Percentiles rank a stretch among this genome's conserved stretches.
Evolutionary conservation across 2,329 filamentous ascomycete species (phyloP).

Genomic region (Colletotrichum endophyticum): DNA sequence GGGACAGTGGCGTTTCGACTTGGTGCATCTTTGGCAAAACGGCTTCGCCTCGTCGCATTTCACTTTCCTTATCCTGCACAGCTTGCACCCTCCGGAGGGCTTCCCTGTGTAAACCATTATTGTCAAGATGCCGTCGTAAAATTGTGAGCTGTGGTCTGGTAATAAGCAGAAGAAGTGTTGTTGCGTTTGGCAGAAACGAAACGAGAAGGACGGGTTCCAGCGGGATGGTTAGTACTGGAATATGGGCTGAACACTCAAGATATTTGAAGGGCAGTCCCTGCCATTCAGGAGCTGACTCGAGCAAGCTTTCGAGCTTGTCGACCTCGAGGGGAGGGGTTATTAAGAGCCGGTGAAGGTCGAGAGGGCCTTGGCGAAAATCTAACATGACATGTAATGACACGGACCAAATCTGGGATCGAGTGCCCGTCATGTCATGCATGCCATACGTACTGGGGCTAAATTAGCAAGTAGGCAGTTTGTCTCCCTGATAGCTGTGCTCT

Average conservation of each 20-base stretch:
- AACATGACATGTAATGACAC: not conserved
- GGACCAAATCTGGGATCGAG: not conserved
- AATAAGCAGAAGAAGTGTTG: not conserved
- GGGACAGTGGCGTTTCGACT: conserved; percentile 28
- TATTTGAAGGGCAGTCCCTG: not conserved
- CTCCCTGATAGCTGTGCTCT: not conserved
- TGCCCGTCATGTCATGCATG: not conserved
- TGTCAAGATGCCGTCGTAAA: not conserved
- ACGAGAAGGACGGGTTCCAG: not conserved
- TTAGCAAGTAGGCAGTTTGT: not conserved
- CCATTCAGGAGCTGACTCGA: not conserved
- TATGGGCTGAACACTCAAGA: not conserved
- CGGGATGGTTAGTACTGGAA: not conserved
- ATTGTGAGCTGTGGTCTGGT: not conserved
- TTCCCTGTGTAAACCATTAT: conserved; percentile 29
- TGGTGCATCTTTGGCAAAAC: conserved; percentile 55
- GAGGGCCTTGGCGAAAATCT: not conserved
- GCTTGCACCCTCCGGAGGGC: conserved; percentile 26
- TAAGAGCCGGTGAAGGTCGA: not conserved
- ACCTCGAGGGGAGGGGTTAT: not conserved
- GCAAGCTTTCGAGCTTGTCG: not conserved
- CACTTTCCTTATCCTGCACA: conserved; percentile 54
- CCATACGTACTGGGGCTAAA: not conserved
- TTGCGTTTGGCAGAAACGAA: not conserved
- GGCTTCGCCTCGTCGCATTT: conserved; percentile 63